Evolutionary conservation across 495 filamentous ascomycete species (phyloP).

Genomic region (Niebla homalea): DNA sequence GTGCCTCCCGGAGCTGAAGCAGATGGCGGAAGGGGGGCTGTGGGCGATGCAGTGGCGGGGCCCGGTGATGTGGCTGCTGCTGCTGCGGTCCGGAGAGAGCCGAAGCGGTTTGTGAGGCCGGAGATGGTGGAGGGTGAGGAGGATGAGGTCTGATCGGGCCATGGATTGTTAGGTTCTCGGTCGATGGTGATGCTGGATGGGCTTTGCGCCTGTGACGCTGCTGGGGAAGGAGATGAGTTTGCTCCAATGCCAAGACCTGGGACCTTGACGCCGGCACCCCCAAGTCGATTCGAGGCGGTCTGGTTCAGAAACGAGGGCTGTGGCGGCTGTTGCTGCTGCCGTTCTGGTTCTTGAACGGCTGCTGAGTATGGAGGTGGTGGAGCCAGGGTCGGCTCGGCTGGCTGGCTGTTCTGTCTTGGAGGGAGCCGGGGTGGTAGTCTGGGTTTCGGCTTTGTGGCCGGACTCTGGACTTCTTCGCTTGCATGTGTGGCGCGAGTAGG

Average conservation of each 20-base stretch:
- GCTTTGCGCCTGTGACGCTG: background rate
- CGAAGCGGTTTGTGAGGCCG: slow-evolving; percentile 57
- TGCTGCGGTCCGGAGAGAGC: slow-evolving; percentile 35
- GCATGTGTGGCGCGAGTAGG: slow-evolving; percentile 44
- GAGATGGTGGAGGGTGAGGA: slow-evolving; percentile 15
- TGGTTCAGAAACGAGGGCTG: slow-evolving; percentile 47
- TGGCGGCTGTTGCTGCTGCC: slow-evolving; percentile 17
- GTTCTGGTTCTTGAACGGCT: slow-evolving; percentile 2
- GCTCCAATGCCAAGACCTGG: slow-evolving; percentile 64
- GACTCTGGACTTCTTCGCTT: slow-evolving; percentile 22
- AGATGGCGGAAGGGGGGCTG: slow-evolving; percentile 18
- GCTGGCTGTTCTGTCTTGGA: slow-evolving; percentile 45
- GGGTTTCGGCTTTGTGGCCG: slow-evolving; percentile 33
- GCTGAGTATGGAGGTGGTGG: slow-evolving; percentile 41
- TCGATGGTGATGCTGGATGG: background rate
- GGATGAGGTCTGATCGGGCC: slow-evolving; percentile 3
- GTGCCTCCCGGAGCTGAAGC: slow-evolving; percentile 33
- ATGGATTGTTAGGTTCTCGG: slow-evolving; percentile 5
- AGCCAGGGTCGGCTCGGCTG: slow-evolving; percentile 26
- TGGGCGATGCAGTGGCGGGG: slow-evolving; percentile 5
- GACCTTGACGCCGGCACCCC: slow-evolving; percentile 68
- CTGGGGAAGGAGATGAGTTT: slow-evolving; percentile 11
- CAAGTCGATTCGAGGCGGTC: slow-evolving; percentile 50
- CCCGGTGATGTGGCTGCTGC: slow-evolving; percentile 18
- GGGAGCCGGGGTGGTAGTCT: slow-evolving; percentile 62